Base-by-base conservation (phyloP, 2,329 filamentous ascomycete genomes). In the Aspergillus latus region DNA sequence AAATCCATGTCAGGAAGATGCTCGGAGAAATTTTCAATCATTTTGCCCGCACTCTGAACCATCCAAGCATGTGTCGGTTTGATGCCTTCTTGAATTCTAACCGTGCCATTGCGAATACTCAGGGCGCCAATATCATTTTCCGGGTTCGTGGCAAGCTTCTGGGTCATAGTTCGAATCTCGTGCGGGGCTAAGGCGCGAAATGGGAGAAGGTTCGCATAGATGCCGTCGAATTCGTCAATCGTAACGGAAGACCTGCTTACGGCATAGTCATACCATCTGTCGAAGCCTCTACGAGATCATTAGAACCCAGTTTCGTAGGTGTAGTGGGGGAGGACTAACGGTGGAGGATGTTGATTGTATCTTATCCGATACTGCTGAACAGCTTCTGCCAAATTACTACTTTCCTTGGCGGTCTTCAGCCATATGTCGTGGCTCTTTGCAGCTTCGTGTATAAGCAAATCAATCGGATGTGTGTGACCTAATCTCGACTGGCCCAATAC, bases 1-100 rank as follows among this genome's bases (percentile, higher is more conserved):
- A 87, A 67, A 63, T 86, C 83, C 84, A 87, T 86, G 58, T 86
- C 83, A 0, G 84, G 84, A 30, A 86, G 74, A 61, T 78, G 75
- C 54, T 81, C 66, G 1, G 76, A 74, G 61, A 86, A 84, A 1
- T 77, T 74, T 36, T 76, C 73, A 32, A 86, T 82, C 74, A 86
- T 82, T 5, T 73, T 64, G 1, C 77, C 72, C 1, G 82, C 74
- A 26, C 82, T 82, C 32, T 82, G 76, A 7, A 85, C 73, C 79
- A 85, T 83, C 82, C 82, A 84, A 15, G 76, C 74, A 67, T 85
- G 82, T 3, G 82, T 82, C 1, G 78, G 78, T 52, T 78, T 73
- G 8, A 84, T 79, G 28, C 81, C 78, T 7, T 78, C 72, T 58
- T 78, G 77, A 6, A 82, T 70, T n/a, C 66, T 69, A 4, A 78